These are phyloP conservation scores for Pyrenochaeta sp. DNA, from an alignment of 2,329 filamentous ascomycete species.

Conservation along the genomic window DNA sequence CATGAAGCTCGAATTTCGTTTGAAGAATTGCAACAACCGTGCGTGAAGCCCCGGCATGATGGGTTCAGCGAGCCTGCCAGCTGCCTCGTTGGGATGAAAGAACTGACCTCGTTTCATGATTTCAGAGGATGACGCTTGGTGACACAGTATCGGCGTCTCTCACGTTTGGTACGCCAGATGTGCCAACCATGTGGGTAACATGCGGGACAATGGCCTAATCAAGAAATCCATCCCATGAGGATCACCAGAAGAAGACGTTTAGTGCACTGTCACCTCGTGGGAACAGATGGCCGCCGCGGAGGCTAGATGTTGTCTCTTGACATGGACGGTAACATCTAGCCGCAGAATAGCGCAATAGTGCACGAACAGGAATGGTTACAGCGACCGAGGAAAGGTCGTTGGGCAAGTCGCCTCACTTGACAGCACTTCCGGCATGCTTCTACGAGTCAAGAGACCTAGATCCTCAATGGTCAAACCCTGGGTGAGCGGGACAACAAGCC, in stretches of 20 bases:
- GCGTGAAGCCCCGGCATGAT: slow-evolving; percentile 33
- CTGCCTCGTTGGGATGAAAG: slow-evolving; percentile 38
- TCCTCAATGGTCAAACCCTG: slow-evolving; percentile 22
- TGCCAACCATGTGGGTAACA: slow-evolving; percentile 21
- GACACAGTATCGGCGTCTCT: slow-evolving; percentile 19
- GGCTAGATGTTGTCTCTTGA: slow-evolving; percentile 9
- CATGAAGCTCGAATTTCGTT: slow-evolving; percentile 45
- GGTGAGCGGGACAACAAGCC: slow-evolving; percentile 26
- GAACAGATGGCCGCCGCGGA: slow-evolving; percentile 20
- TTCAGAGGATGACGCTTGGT: slow-evolving; percentile 14
- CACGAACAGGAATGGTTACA: slow-evolving; percentile 21
- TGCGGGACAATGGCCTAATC: slow-evolving; percentile 17
- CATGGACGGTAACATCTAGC: slow-evolving; percentile 18
- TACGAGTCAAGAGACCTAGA: slow-evolving; percentile 29
- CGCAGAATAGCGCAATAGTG: slow-evolving; percentile 17
- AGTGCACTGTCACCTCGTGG: slow-evolving; percentile 20
- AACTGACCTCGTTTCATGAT: slow-evolving; percentile 39
- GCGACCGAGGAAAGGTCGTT: slow-evolving; percentile 6
- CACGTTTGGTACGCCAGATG: slow-evolving; percentile 23
- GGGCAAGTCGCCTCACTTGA: slow-evolving; percentile 18
- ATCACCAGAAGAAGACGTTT: slow-evolving; percentile 8
- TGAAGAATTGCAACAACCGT: slow-evolving; percentile 31
- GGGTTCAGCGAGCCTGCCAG: slow-evolving; percentile 30
- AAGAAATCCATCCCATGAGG: slow-evolving; percentile 1
- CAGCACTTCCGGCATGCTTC: slow-evolving; percentile 10